Base-by-base conservation (phyloP, 441 rosid species). In the Bocquillonia castaneifolia region DNA sequence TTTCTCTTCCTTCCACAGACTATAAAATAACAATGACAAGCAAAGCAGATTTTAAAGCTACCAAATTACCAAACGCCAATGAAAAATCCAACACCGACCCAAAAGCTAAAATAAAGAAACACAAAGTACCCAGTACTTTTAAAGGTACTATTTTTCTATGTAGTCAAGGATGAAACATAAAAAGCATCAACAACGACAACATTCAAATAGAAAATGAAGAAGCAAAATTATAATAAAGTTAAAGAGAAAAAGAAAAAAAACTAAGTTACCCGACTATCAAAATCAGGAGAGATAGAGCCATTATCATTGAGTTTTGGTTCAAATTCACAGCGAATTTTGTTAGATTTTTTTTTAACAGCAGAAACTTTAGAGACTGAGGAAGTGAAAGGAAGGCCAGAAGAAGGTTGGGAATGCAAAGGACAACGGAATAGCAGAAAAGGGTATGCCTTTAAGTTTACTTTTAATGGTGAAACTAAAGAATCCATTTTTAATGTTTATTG, bases 221-320 rank as follows among this genome's bases (percentile, higher is more conserved):
- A 23, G 36, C 14, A 10, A 58, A 61, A 17, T n/a, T n/a, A n/a
- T n/a, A 40, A n/a, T 37, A 14, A 26, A 0, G 34, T 22, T 3
- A 26, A 10, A 50, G 76, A 92, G 71, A 85, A 84, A 81, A 89
- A 86, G 69, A n/a, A n/a, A n/a, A n/a, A n/a, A n/a, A n/a, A n/a
- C n/a, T n/a, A n/a, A n/a, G n/a, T n/a, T n/a, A n/a, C n/a, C n/a
- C 87, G 94, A 23, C 91, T 60, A 78, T 91, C 92, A 20, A 78
- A 70, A 59, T 90, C 90, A 6, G 82, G 73, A 67, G 84, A 75
- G 26, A 74, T 18, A 44, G 81, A 77, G 58, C 96, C 96, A 63
- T 88, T 88, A 66, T n/a, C n/a, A n/a, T 84, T 77, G 72, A 74
- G 86, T 47, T 72, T 64, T 15, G 63, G 80, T 14, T 86, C 84